Base-by-base conservation (phyloP, 257 asterid genomes). In the Solanum lycopersicoides region DNA sequence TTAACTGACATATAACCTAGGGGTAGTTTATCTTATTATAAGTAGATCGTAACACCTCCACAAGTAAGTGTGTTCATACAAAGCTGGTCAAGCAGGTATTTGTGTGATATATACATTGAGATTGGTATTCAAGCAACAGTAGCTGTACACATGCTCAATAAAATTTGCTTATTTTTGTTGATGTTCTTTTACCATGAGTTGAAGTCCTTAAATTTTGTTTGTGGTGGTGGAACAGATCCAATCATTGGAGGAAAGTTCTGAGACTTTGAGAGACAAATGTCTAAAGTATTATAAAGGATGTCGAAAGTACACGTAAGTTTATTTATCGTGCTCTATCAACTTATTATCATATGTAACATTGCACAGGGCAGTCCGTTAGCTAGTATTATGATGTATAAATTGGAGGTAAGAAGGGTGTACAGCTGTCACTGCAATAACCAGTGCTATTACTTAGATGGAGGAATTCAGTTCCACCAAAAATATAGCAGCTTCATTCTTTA, bases 201-300 rank as follows among this genome's bases (percentile, higher is more conserved):
- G 87, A 86, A 84, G 87, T 89, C 83, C 83, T 60, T 87, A 87
- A 77, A 66, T 66, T 87, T 83, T 91, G 65, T 83, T 89, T 88
- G 85, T 92, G 90, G 82, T 86, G 76, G 88, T 87, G 73, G 89
- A 77, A 91, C 97, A 97, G 99, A 92, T 97, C 91, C 99, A 95
- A 83, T 88, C 93, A 90, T 88, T 95, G 97, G 99, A 97, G 92
- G 99, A 97, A 89, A 92, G 90, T 89, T 97, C 97, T 30, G 99
- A 97, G 87, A 90, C 89, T 82, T 79, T 97, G 89, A 92, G 97
- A 87, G 99, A 95, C 66, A 93, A 95, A 91, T 92, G 99, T 82
- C 89, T 95, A 83, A 97, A 96, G 93, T 95, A 95, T 89, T 96
- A 93, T 90, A 95, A 97, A 95, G 98, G 99, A 86, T 94, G 96